Conservation (phyloP, 2,329 filamentous ascomycete species). For the Aspergillus proliferans region DNA sequence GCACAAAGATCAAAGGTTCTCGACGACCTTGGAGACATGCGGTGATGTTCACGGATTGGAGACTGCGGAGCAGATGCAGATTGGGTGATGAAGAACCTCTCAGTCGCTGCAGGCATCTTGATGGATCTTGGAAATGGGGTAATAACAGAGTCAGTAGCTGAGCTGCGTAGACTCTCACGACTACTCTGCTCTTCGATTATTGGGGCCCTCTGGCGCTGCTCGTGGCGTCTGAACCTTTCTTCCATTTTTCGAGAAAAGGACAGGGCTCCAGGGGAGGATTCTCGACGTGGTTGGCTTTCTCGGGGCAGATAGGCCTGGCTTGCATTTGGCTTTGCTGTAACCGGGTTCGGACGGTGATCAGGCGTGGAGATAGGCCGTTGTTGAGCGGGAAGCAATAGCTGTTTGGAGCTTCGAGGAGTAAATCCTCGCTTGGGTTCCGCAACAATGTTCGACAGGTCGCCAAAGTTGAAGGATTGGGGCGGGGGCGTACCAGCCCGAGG, state of each 20-base stretch:
- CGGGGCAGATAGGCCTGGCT: neutral
- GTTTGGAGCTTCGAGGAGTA: too few species aligned
- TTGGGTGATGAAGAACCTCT: too few species aligned
- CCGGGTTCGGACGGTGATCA: neutral
- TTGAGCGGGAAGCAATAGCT: neutral
- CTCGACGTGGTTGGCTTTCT: neutral
- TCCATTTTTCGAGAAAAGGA: too few species aligned
- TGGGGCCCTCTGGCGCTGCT: too few species aligned
- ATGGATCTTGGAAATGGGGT: too few species aligned
- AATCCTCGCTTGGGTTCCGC: too few species aligned
- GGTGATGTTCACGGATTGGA: neutral
- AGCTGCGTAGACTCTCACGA: too few species aligned
- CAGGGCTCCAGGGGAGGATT: neutral
- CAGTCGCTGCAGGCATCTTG: too few species aligned
- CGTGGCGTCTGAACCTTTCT: too few species aligned
- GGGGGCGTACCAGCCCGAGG: constrained; percentile 1
- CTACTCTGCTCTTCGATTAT: too few species aligned
- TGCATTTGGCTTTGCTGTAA: neutral
- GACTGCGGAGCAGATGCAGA: constrained; percentile 3
- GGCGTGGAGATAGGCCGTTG: neutral
- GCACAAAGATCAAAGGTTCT: neutral
- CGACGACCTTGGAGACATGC: constrained; percentile 8
- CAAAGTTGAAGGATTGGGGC: neutral
- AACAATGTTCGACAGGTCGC: too few species aligned
- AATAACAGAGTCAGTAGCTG: too few species aligned